Conservation (phyloP, 1,139 yeast species). For the Suhomyces kunorum region DNA sequence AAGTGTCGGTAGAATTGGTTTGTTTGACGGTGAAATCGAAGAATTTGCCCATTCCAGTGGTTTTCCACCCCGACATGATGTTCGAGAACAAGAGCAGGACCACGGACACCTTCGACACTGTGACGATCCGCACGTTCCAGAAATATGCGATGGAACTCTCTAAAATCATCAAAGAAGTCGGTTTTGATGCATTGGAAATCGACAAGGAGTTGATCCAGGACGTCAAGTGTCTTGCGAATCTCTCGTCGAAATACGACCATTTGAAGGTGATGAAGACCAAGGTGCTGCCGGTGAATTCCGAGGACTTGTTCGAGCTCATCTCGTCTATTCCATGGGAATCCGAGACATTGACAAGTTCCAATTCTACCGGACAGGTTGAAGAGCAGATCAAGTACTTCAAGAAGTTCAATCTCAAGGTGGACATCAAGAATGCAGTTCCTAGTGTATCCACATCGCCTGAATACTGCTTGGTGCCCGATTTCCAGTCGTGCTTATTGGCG, state of each 20-base stretch:
- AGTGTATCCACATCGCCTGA: conserved; percentile 16
- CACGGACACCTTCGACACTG: conserved; percentile 34
- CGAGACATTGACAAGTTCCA: conserved; percentile 17
- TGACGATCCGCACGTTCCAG: conserved; percentile 36
- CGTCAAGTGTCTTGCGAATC: conserved; percentile 37
- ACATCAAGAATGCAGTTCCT: conserved; percentile 20
- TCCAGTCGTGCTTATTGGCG: conserved; percentile 39
- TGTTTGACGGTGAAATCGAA: conserved; percentile 36
- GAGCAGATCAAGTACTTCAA: conserved; percentile 23
- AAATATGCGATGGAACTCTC: conserved; percentile 34
- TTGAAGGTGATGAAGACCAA: conserved; percentile 22
- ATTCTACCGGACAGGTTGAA: conserved; percentile 16
- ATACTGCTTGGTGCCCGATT: conserved; percentile 42
- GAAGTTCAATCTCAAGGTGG: conserved; percentile 25
- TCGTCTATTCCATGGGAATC: conserved; percentile 27
- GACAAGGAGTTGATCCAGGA: conserved; percentile 30
- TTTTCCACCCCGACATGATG: conserved; percentile 38
- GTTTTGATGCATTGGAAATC: conserved; percentile 27
- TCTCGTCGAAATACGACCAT: conserved; percentile 29
- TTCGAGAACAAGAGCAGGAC: conserved; percentile 36
- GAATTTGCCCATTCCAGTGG: conserved; percentile 38
- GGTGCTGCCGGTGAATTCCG: conserved; percentile 12
- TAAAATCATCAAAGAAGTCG: conserved; percentile 28
- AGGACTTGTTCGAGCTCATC: conserved; percentile 8
- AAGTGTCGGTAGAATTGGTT: conserved; percentile 34